phyloP scores from a whole-genome alignment of 768 basidiomycete genomes.

The Pleurotus djamor region DNA sequence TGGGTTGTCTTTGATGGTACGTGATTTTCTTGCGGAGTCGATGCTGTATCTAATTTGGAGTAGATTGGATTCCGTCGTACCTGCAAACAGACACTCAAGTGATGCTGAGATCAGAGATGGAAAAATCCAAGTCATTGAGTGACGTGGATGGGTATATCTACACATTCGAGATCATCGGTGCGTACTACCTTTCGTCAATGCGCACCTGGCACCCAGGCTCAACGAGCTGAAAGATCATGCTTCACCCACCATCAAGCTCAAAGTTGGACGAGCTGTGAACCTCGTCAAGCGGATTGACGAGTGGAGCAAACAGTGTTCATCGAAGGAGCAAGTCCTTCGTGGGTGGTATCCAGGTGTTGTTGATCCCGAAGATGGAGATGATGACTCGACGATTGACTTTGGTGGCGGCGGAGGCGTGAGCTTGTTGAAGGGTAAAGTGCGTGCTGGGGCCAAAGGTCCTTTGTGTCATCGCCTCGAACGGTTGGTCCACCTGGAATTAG shows the following conservation, averaged over 20 bases:
- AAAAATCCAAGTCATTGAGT: slow-evolving; percentile 24
- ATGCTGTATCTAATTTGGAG: slow-evolving; percentile 8
- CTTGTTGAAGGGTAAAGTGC: slow-evolving; percentile 65
- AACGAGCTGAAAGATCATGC: slow-evolving; percentile 12
- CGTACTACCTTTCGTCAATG: slow-evolving; percentile 2
- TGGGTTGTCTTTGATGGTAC: slow-evolving; percentile 63
- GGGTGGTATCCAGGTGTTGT: slow-evolving; percentile 64
- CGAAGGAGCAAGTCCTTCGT: slow-evolving; percentile 70
- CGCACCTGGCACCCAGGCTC: not conserved
- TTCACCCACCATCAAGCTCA: slow-evolving; percentile 53
- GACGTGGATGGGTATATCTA: slow-evolving; percentile 78
- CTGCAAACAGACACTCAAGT: slow-evolving; percentile 59
- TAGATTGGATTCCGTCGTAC: slow-evolving; percentile 73
- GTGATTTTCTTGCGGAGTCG: slow-evolving; percentile 9
- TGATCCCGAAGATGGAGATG: slow-evolving; percentile 12
- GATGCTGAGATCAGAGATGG: slow-evolving; percentile 53
- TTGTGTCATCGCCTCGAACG: slow-evolving; percentile 77
- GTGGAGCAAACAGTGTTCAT: slow-evolving; percentile 81
- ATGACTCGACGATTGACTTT: slow-evolving; percentile 17
- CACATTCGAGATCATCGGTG: slow-evolving; percentile 77
- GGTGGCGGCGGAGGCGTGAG: slow-evolving; percentile 34
- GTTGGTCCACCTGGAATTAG: slow-evolving; percentile 78
- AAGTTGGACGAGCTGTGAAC: slow-evolving; percentile 79
- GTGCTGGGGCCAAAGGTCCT: slow-evolving; percentile 56
- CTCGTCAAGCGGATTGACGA: slow-evolving; percentile 72